phyloP scores from a whole-genome alignment of 2,329 filamentous ascomycete species.

The Paraphoma sp. region DNA sequence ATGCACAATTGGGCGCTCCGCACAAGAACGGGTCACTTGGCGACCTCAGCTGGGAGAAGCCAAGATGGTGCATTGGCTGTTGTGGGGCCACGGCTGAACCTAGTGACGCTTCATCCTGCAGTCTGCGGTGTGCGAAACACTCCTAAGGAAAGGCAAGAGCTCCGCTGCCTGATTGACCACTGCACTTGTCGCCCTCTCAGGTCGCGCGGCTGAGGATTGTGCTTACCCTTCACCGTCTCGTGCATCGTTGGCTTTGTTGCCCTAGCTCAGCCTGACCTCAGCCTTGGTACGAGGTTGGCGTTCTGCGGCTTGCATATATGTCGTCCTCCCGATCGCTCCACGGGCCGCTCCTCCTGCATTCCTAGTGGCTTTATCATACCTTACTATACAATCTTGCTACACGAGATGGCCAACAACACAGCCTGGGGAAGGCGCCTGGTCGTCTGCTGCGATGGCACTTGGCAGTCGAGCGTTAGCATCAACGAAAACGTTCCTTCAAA shows the following conservation, averaged over 20 bases:
- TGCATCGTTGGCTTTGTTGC: constrained; percentile 1
- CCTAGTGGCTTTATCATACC: background rate
- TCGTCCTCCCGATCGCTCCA: background rate
- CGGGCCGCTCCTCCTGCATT: background rate
- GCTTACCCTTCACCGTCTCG: constrained; percentile 8
- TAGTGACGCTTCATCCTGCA: background rate
- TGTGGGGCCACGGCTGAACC: constrained; percentile 8
- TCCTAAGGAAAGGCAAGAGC: background rate
- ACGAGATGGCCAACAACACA: constrained; percentile 22
- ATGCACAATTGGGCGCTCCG: constrained; percentile 23
- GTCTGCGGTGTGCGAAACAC: constrained; percentile 10
- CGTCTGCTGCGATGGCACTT: constrained; percentile 48
- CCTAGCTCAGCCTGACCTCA: constrained; percentile 1
- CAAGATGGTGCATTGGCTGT: constrained; percentile 9
- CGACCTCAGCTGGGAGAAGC: constrained; percentile 17
- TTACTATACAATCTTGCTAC: background rate
- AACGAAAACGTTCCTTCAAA: constrained; percentile 45
- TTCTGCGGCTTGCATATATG: background rate
- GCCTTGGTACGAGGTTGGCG: constrained; percentile 7
- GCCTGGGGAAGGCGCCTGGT: constrained; percentile 43
- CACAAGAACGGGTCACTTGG: constrained; percentile 17
- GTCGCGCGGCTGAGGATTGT: background rate
- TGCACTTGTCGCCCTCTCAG: background rate
- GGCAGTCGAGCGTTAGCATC: constrained; percentile 41
- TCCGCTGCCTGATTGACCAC: constrained; percentile 1